Conservation (phyloP, 202 grass and related monocot species). For the Zizania palustris region DNA sequence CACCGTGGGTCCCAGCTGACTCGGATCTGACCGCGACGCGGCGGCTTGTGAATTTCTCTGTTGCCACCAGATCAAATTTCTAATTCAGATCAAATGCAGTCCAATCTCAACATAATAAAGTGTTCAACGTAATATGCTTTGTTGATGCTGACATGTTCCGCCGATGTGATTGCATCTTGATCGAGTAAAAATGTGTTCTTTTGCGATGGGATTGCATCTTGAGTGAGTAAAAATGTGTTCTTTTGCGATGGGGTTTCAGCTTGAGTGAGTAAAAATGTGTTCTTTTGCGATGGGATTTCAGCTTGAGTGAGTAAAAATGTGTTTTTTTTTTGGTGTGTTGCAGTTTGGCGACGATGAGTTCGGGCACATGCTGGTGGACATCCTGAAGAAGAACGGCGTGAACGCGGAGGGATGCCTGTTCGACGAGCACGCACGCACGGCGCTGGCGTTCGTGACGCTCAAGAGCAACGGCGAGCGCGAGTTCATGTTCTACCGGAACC, state of each 20-base stretch:
- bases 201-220: neutral
- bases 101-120: no score
- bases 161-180: no score
- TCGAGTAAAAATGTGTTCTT: no score
- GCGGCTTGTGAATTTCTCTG: neutral
- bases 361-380: slow-evolving; percentile 80
- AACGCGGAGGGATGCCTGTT: slow-evolving; percentile 61
- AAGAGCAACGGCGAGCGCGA: slow-evolving; percentile 74
- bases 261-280: no score
- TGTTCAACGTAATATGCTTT: no score
- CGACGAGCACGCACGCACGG: slow-evolving; percentile 79
- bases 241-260: neutral
- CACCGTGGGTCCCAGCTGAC: slow-evolving; percentile 23
- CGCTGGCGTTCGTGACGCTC: slow-evolving; percentile 75
- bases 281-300: neutral
- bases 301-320: neutral
- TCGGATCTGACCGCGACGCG: slow-evolving; percentile 35
- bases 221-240: neutral
- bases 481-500: slow-evolving; percentile 98
- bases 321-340: neutral
- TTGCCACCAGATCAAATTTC: neutral
- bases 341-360: slow-evolving; percentile 96
- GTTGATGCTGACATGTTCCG: no score
- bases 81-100: no score
- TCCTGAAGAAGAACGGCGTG: slow-evolving; percentile 73